These are phyloP conservation scores for Eucalyptus cloeziana DNA, from an alignment of 345 rosid genomes.

Conservation along the genomic window DNA sequence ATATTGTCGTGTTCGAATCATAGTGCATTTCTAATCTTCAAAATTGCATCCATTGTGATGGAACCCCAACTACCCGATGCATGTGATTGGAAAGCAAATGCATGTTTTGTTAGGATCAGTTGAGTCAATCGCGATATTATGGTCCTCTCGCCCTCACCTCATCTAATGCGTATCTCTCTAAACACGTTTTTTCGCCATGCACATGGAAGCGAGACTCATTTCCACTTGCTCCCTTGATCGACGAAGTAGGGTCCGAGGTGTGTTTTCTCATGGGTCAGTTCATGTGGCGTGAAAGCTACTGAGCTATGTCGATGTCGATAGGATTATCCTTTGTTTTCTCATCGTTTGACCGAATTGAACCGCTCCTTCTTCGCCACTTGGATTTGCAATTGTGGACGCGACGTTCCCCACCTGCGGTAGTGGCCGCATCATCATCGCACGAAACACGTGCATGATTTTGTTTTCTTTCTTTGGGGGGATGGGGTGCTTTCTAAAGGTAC, in stretches of 20 bases:
- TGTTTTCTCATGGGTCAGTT: background rate
- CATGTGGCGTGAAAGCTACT: background rate
- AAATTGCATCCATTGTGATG: background rate
- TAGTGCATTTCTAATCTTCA: background rate
- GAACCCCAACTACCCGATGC: background rate
- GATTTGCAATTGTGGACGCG: background rate
- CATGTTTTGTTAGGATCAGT: background rate
- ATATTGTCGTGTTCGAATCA: background rate
- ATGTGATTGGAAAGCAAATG: background rate
- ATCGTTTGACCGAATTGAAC: accelerated
- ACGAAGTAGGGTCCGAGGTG: background rate
- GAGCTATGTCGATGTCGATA: background rate
- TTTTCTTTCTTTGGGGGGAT: background rate
- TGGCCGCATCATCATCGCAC: background rate
- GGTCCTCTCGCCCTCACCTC: background rate
- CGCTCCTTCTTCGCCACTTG: background rate
- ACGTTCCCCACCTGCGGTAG: background rate
- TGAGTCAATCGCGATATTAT: background rate
- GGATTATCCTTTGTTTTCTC: background rate
- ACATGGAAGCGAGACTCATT: no score
- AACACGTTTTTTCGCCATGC: background rate
- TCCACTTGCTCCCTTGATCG: background rate
- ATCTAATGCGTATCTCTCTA: background rate
- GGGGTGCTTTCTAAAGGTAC: background rate
- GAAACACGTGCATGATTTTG: background rate